phyloP scores from a whole-genome alignment of 768 basidiomycete genomes.

The Kwoniella europaea region DNA sequence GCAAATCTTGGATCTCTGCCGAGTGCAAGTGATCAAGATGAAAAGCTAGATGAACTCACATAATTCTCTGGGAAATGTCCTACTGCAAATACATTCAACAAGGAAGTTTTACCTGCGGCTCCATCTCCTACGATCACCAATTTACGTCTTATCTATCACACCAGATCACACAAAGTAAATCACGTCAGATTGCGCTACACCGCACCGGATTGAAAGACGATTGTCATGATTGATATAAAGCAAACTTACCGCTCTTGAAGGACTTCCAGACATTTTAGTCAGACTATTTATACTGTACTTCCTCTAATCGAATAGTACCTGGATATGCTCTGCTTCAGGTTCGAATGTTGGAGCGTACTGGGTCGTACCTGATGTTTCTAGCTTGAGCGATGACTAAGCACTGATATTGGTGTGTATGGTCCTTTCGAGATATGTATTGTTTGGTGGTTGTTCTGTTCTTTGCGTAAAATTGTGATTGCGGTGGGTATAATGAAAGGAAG shows the following conservation, averaged over 20 bases:
- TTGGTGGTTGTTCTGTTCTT: background rate
- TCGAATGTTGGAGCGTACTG: too few species aligned
- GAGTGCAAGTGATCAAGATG: background rate
- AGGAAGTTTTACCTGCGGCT: slow-evolving; percentile 82
- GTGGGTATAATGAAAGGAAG: background rate
- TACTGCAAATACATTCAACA: slow-evolving; percentile 50
- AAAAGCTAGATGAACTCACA: slow-evolving; percentile 18
- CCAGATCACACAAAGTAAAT: background rate
- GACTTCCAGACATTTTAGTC: slow-evolving; percentile 21
- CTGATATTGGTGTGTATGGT: too few species aligned
- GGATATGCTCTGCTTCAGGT: too few species aligned
- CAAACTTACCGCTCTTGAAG: slow-evolving; percentile 29
- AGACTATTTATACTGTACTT: background rate
- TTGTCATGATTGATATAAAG: background rate
- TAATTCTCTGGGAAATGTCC: slow-evolving; percentile 56
- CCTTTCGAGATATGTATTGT: too few species aligned
- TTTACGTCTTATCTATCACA: slow-evolving; percentile 81
- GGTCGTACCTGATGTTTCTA: background rate
- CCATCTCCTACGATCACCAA: slow-evolving; percentile 93
- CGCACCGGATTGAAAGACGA: background rate
- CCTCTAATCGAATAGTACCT: background rate
- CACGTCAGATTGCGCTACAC: slow-evolving; percentile 4
- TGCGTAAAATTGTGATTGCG: background rate
- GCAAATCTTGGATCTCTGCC: background rate
- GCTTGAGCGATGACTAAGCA: too few species aligned